Evolutionary conservation across 345 rosid genomes (phyloP).

Genomic region (Gossypium arboreum): DNA sequence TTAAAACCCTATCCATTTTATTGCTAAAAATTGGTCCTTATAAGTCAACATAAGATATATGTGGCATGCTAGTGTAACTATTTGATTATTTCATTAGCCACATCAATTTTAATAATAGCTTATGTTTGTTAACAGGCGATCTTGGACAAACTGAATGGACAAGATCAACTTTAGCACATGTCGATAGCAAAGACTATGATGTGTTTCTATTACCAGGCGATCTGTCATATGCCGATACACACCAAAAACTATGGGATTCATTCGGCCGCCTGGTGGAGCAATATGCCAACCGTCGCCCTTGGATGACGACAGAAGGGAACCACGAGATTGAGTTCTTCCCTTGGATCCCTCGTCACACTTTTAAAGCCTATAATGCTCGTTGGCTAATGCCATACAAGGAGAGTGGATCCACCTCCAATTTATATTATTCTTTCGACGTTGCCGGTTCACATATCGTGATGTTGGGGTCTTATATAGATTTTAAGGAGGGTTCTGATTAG

Average conservation of each 20-base stretch:
- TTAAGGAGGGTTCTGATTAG: slow-evolving; percentile 52
- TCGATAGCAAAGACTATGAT: slow-evolving; percentile 50
- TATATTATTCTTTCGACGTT: slow-evolving; percentile 80
- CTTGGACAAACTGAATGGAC: slow-evolving; percentile 93
- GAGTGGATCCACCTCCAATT: slow-evolving; percentile 68
- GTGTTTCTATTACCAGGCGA: slow-evolving; percentile 75
- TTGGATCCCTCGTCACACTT: slow-evolving; percentile 44
- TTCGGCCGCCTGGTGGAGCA: slow-evolving; percentile 89
- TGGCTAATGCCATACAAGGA: slow-evolving; percentile 80
- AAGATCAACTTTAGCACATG: slow-evolving; percentile 50
- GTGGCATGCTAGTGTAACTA: too few relatives aligned
- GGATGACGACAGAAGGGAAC: slow-evolving; percentile 96
- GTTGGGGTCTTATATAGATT: slow-evolving; percentile 66
- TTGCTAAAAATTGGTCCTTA: too few relatives aligned
- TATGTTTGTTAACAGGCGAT: slow-evolving; percentile 48
- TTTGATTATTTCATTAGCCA: too few relatives aligned
- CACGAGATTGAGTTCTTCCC: slow-evolving; percentile 76
- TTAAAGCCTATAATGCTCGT: slow-evolving; percentile 68
- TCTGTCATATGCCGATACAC: slow-evolving; percentile 67
- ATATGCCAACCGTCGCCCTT: slow-evolving; percentile 65
- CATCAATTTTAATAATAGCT: background rate
- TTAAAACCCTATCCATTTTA: too few relatives aligned
- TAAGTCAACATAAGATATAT: too few relatives aligned
- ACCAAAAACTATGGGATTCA: slow-evolving; percentile 79
- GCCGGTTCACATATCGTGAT: slow-evolving; percentile 42